Percentiles rank a stretch among this genome's conserved stretches.
These are phyloP conservation scores for Pleurotus pulmonarius DNA, from an alignment of 768 basidiomycete genomes.

Conservation along the genomic window DNA sequence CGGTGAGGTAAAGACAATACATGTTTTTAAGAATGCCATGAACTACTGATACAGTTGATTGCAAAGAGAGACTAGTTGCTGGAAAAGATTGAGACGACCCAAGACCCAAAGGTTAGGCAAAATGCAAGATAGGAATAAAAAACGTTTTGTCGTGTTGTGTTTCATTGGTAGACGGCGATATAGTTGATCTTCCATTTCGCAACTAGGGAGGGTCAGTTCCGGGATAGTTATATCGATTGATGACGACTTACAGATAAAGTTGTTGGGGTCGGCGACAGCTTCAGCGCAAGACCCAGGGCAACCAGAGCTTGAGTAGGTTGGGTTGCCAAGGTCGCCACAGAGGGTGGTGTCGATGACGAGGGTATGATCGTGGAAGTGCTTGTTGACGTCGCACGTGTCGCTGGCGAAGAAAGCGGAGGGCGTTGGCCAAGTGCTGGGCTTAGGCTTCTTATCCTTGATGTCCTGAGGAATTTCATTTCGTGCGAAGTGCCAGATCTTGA, in stretches of 20 bases:
- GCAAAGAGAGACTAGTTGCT: too few species aligned
- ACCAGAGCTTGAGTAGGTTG: slow-evolving; percentile 18
- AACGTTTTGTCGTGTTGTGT: too few species aligned
- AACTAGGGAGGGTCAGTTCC: slow-evolving; percentile 19
- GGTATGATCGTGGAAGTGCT: slow-evolving; percentile 30
- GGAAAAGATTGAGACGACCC: too few species aligned
- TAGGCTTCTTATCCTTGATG: slow-evolving; percentile 24
- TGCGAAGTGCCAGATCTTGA: slow-evolving; percentile 33
- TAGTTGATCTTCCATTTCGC: slow-evolving; percentile 46
- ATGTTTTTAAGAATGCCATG: too few species aligned
- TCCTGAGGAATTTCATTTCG: slow-evolving; percentile 28
- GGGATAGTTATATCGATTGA: neutral
- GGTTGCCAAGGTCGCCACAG: slow-evolving; percentile 16
- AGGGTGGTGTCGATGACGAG: slow-evolving; percentile 27
- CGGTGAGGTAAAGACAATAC: too few species aligned
- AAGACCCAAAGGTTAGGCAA: too few species aligned
- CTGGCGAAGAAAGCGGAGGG: slow-evolving; percentile 32
- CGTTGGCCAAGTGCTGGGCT: slow-evolving; percentile 27
- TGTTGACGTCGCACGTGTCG: slow-evolving; percentile 26
- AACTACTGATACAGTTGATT: too few species aligned
- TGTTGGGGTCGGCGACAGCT: slow-evolving; percentile 43
- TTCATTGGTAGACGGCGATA: slow-evolving; percentile 35
- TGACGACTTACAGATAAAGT: slow-evolving; percentile 38
- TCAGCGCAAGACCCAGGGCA: slow-evolving; percentile 31
- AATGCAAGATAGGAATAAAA: too few species aligned